Percentiles rank a stretch among this genome's conserved stretches.
Conservation (phyloP, 1,284 basidiomycete species). For the Psilocybe mexicana region DNA sequence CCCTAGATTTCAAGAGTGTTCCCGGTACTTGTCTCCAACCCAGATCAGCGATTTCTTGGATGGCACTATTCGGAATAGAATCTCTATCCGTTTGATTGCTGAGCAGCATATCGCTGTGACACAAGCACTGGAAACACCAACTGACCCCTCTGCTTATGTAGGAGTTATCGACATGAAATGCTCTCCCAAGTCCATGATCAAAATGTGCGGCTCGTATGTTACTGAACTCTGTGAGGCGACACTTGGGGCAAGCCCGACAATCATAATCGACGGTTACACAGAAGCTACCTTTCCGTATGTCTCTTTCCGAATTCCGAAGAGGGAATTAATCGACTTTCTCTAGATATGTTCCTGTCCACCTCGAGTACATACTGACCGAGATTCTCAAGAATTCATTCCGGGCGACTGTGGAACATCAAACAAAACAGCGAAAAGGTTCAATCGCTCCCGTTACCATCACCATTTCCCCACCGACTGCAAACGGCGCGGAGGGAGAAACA, state of each 20-base stretch:
- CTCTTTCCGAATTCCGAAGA: constrained; percentile 15
- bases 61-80: constrained; percentile 82
- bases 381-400: constrained; percentile 89
- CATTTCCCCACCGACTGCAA: constrained; percentile 54
- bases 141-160: constrained; percentile 39
- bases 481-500: constrained; percentile 34
- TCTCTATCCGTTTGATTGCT: constrained; percentile 87
- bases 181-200: constrained; percentile 70
- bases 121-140: constrained; percentile 50
- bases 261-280: constrained; percentile 68
- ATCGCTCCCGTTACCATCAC: constrained; percentile 71
- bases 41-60: constrained; percentile 83
- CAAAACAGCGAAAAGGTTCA: constrained; percentile 39
- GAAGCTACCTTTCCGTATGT: constrained; percentile 80
- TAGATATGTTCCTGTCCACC: constrained; percentile 86
- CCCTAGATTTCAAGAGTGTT: constrained; percentile 82
- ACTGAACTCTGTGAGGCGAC: constrained; percentile 85
- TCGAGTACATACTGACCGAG: constrained; percentile 88
- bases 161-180: constrained; percentile 73
- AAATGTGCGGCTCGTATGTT: constrained; percentile 81
- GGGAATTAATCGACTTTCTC: constrained; percentile 15
- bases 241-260: constrained; percentile 68
- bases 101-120: constrained; percentile 91
- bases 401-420: constrained; percentile 81
- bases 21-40: constrained; percentile 77